Conservation (phyloP, 139 green algal genomes). For the Closterium sp. region DNA sequence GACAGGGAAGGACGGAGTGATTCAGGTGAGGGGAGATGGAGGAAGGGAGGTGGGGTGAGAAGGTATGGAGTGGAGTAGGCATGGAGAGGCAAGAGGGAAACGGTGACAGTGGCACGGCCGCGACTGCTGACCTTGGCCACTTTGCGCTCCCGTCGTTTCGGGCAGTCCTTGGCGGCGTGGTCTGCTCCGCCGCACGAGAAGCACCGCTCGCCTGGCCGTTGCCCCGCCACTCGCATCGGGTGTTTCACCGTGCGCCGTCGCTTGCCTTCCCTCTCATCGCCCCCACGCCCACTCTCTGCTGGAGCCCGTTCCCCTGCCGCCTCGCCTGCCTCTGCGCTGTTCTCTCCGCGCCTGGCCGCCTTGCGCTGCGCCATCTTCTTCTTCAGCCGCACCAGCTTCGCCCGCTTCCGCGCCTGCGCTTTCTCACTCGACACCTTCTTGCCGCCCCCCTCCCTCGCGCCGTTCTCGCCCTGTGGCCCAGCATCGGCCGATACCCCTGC, state of each 20-base stretch:
- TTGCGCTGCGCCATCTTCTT: not conserved
- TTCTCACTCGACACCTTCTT: conserved; percentile 3
- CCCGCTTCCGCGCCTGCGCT: conserved; percentile 3
- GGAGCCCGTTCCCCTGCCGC: not conserved
- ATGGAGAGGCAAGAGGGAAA: not conserved
- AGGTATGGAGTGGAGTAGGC: not conserved
- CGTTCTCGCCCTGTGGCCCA: not conserved
- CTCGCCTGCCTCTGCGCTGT: not conserved
- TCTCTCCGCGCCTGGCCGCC: not conserved
- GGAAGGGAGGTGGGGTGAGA: not conserved
- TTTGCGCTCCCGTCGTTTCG: conserved; percentile 6
- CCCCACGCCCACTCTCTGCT: not conserved
- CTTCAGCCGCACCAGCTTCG: conserved; percentile 9
- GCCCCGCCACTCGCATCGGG: conserved; percentile 17
- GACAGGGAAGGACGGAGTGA: not conserved
- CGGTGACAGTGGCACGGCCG: not conserved
- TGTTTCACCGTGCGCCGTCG: conserved; percentile 1
- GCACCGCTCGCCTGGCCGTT: conserved; percentile 26
- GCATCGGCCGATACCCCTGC: not conserved
- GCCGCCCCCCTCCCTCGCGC: not conserved
- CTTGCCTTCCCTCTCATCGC: not conserved
- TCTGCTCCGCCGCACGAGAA: conserved; percentile 9
- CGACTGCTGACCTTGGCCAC: not conserved
- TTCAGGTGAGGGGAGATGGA: not conserved
- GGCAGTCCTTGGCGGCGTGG: conserved; percentile 27